Base-by-base conservation (phyloP, 73 alveolate species). In the Paramecium pentaurelia region DNA sequence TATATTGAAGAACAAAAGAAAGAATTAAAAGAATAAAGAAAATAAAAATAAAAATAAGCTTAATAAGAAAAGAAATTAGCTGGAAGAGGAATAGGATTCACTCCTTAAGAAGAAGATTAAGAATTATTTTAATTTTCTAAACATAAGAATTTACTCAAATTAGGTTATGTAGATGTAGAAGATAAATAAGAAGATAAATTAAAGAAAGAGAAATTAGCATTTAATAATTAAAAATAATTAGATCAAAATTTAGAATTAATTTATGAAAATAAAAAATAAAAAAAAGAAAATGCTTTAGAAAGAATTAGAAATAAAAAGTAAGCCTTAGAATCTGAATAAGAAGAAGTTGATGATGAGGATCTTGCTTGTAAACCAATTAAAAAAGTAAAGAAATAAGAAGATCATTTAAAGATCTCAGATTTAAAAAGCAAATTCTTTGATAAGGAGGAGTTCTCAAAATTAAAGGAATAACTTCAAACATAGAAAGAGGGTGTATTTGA, bases 1-100 rank as follows among this genome's bases (percentile, higher is more conserved):
- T 71, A 89, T 71, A 71, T 89, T 37, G 89, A 80, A 28, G 49
- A 54, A 2, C 47, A 93, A 51, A 93, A 86, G 16, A 47, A 95
- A 89, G 95, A 95, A 36, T 73, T 77, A 83, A 70, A 92, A 64
- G 93, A 89, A 32, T 40, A 87, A 64, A 32, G 95, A 80, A 83
- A 84, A 64, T 71, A 90, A 27, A 80, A 80, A 47, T 40, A 44
- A 20, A 80, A 80, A 18, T 27, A 27, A 47, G 42, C 44, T 44
- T 3, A 80, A 7, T 28, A 47, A 80, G 91, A 80, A 16, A 80
- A 80, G 58, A 80, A 80, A 25, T 47, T 80, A 44, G 77, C 58
- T 4, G 91, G 91, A 4, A 47, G 20, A 22, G 73, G 77, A 18
- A 27, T 28, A 18, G 91, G 75, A 88, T 58, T 51, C 27, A 58